phyloP scores from a whole-genome alignment of 768 basidiomycete species.

The Clitopilus hobsonii region DNA sequence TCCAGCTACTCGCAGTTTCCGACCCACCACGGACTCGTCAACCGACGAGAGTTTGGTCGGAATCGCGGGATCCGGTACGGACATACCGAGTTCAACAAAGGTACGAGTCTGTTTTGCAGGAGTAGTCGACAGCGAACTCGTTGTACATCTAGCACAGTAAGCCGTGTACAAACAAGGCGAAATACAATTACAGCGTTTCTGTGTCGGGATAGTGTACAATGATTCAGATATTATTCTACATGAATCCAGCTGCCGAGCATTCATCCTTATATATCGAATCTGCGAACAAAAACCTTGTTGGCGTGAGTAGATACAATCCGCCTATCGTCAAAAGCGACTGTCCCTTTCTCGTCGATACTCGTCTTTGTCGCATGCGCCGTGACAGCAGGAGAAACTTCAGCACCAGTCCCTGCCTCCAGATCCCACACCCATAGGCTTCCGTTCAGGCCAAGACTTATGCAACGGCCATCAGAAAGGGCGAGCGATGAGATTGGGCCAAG shows the following conservation, averaged over 20 bases:
- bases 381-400: conserved; percentile 31
- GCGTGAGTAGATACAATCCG: conserved; percentile 53
- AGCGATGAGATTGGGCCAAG: conserved; percentile 61
- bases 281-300: conserved; percentile 41
- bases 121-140: too few relatives aligned
- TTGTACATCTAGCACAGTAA: neutral
- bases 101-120: neutral
- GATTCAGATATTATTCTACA: neutral
- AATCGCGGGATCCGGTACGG: conserved; percentile 33
- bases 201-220: too few relatives aligned
- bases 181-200: neutral
- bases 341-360: conserved; percentile 24
- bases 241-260: neutral
- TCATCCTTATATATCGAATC: conserved; percentile 49
- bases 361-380: conserved; percentile 2
- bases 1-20: conserved; percentile 57
- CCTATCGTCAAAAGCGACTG: conserved; percentile 70
- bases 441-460: conserved; percentile 67
- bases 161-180: neutral
- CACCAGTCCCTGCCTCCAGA: conserved; percentile 55
- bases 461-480: conserved; percentile 76
- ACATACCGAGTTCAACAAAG: neutral
- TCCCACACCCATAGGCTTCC: conserved; percentile 87
- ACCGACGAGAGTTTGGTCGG: conserved; percentile 40
- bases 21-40: conserved; percentile 31